Percentiles rank a stretch among this genome's conserved stretches.
Evolutionary conservation across 2,329 filamentous ascomycete species (phyloP).

Genomic region (Magnaporthiopsis poae): DNA sequence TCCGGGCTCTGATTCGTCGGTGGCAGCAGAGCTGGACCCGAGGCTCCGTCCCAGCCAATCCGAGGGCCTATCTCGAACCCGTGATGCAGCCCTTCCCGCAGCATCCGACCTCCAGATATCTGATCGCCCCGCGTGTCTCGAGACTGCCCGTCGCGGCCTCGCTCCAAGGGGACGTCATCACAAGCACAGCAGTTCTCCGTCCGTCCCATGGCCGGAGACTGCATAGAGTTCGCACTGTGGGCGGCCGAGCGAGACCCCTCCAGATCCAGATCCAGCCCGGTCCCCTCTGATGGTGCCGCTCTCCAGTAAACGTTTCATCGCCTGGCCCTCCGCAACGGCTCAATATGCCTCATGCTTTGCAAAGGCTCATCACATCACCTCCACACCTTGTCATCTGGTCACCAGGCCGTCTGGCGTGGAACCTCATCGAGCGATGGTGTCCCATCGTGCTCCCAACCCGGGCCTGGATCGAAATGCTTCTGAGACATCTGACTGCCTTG

Average conservation of each 20-base stretch:
- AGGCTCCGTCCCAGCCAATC: no score
- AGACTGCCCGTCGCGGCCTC: no score
- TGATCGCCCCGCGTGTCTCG: no score
- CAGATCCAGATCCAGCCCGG: background rate
- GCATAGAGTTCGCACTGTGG: conserved; percentile 6
- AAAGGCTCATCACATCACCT: background rate
- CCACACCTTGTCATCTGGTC: background rate
- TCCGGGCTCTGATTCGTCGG: no score
- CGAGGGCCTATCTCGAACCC: no score
- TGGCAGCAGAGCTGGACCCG: no score
- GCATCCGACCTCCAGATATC: no score
- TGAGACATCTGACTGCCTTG: background rate
- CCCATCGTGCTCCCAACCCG: background rate
- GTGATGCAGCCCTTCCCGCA: no score
- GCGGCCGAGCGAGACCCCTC: background rate
- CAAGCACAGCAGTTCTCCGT: background rate
- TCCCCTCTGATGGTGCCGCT: background rate
- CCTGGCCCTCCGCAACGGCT: conserved; percentile 1
- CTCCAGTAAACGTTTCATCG: conserved; percentile 8
- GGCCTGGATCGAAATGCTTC: background rate
- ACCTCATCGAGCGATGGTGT: background rate
- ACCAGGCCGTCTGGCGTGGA: background rate
- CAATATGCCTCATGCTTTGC: background rate
- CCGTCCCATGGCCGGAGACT: background rate
- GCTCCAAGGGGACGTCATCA: no score